Evolutionary conservation across 176 grass and related monocot genomes (phyloP).

Genomic region (Microstegium vimineum): DNA sequence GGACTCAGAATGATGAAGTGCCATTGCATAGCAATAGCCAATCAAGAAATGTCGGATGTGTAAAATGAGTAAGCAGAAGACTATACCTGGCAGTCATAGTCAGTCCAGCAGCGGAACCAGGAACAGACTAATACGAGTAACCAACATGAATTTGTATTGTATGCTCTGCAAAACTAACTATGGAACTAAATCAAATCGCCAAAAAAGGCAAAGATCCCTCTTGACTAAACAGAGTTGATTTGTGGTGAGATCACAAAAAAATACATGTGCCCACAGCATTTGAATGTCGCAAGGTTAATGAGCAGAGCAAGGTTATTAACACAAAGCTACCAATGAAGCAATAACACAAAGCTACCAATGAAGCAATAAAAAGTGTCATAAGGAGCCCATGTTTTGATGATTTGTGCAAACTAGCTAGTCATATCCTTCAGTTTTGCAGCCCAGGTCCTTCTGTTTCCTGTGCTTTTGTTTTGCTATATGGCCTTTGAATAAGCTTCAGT

Average conservation of each 20-base stretch:
- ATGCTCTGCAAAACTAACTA: background rate
- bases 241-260: background rate
- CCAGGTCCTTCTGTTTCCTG: background rate
- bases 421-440: background rate
- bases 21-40: background rate
- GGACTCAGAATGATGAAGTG: background rate
- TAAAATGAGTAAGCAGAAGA: constrained; percentile 7
- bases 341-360: background rate
- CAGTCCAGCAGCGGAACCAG: background rate
- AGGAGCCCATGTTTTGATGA: background rate
- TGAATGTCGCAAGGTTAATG: background rate
- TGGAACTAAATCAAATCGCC: background rate
- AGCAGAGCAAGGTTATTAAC: background rate
- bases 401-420: background rate
- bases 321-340: background rate
- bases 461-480: background rate
- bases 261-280: background rate
- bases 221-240: background rate
- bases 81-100: background rate
- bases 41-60: background rate
- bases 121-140: background rate
- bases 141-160: background rate
- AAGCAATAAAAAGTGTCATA: background rate
- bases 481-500: background rate
- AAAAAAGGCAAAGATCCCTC: background rate